Evolutionary conservation across 2,329 filamentous ascomycete species (phyloP), one percentile per base, ranked within the genome.

Genomic region (Talaromyces sp.): DNA sequence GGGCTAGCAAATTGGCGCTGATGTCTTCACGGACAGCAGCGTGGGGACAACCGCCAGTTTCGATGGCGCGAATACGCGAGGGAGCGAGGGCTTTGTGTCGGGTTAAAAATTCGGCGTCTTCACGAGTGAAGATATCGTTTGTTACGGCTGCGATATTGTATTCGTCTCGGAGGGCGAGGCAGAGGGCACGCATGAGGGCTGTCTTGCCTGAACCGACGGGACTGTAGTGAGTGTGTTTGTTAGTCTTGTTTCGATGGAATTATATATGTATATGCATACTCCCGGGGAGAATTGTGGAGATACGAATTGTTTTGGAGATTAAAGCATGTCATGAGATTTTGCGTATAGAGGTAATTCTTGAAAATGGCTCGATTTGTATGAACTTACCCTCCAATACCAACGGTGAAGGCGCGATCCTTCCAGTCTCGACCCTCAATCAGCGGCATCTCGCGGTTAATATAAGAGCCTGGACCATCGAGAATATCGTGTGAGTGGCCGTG

Each of bases 21-120:
- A 99, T 97, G 76, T 99, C 94, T 80, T 99, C 94, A 61, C 94
- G 90, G 54, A 97, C 94, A 35, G 94, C 94, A 55, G 94, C 94
- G 78, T 99, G 94, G 0, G 94, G 94, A 70, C 94, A 97, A 11
- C 94, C 94, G 62, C 94, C 94, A 2, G 94, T 99, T 77, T 99
- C 94, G 74, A 99, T 97, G 69, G 94, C 94, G 56, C 88, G 86
- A 78, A 97, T 97, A 55, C 93, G 90, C 24, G 82, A 74, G 4
- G 92, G 82, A 0, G 92, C 88, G 0, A 97, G 86, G 5, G 94
- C 94, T 60, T 84, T 82, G 81, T 97, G 83, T 52, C 86, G 86
- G 54, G 91, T 96, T 22, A 99, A 86, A 79, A 99, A 99, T 75
- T 97, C 94, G 79, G 92, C 92, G 80, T 99, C 94, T 77, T 99